Evolutionary conservation across 208 protist genomes (phyloP).

Genomic region (Angomonas ambiguus): DNA sequence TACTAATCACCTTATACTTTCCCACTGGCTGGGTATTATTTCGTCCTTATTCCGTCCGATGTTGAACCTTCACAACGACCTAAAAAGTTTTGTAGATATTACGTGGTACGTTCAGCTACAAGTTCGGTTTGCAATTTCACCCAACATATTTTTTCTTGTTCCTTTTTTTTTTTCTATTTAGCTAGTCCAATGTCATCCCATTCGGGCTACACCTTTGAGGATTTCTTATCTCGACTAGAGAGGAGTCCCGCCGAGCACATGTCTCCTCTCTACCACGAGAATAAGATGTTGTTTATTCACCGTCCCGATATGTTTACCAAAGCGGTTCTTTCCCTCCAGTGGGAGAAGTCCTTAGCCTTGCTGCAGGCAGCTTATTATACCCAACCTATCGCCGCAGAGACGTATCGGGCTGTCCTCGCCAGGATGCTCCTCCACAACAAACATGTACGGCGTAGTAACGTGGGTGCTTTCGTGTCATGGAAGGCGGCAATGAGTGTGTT

Average conservation of each 20-base stretch:
- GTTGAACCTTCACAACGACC: too few relatives aligned
- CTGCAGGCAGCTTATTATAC: conserved; percentile 72
- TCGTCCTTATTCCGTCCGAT: too few relatives aligned
- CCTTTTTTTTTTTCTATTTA: conserved; percentile 9
- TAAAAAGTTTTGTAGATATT: too few relatives aligned
- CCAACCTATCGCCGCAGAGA: conserved; percentile 45
- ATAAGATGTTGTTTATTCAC: conserved; percentile 66
- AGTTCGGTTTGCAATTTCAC: too few relatives aligned
- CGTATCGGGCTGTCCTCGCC: conserved; percentile 66
- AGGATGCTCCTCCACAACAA: conserved; percentile 82
- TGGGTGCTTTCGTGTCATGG: conserved; percentile 49
- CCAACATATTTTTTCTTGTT: conserved; percentile 4
- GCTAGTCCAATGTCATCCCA: neutral
- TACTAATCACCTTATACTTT: too few relatives aligned
- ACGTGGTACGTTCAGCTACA: too few relatives aligned
- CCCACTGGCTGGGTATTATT: too few relatives aligned
- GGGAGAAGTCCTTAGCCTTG: conserved; percentile 56
- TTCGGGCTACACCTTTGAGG: conserved; percentile 66
- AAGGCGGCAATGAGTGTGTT: conserved; percentile 52
- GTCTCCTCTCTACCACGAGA: conserved; percentile 71
- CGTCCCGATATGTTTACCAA: conserved; percentile 74
- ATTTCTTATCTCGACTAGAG: conserved; percentile 79
- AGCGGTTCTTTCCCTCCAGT: conserved; percentile 53
- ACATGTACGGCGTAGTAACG: conserved; percentile 27
- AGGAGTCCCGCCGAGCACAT: conserved; percentile 68